phyloP scores from a whole-genome alignment of 2,329 filamentous ascomycete species.

The Cytospora piceicola region DNA sequence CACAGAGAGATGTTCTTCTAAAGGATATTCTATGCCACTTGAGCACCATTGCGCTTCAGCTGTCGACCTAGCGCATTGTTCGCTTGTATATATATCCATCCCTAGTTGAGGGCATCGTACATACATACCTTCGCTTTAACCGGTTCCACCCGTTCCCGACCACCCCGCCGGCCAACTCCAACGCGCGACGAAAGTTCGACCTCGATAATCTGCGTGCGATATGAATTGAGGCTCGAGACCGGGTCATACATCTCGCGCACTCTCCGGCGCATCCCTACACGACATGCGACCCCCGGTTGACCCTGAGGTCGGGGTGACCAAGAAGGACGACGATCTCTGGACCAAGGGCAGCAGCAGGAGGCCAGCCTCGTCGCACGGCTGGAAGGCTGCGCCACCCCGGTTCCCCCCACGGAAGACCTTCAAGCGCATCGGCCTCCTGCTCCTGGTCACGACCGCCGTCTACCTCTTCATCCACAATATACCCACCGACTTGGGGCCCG shows the following conservation, averaged over 20 bases:
- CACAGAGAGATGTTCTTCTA: neutral
- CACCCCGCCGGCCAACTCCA: neutral
- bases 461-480: conserved; percentile 70
- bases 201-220: neutral
- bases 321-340: conserved; percentile 62
- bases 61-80: neutral
- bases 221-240: neutral
- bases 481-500: conserved; percentile 49
- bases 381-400: conserved; percentile 42
- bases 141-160: neutral
- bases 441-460: conserved; percentile 54
- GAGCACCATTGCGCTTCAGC: neutral
- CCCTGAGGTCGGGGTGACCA: conserved; percentile 60
- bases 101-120: neutral
- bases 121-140: neutral
- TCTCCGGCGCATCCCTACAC: conserved; percentile 9
- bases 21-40: neutral
- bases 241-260: neutral
- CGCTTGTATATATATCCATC: neutral
- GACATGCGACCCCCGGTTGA: conserved; percentile 53
- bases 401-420: conserved; percentile 55
- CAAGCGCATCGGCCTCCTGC: conserved; percentile 54
- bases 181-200: neutral
- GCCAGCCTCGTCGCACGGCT: conserved; percentile 45
- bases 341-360: conserved; percentile 37